Evolutionary conservation across 306 rosid species (phyloP), one percentile per base, ranked within the genome.

Genomic region (Sindora glabra): DNA sequence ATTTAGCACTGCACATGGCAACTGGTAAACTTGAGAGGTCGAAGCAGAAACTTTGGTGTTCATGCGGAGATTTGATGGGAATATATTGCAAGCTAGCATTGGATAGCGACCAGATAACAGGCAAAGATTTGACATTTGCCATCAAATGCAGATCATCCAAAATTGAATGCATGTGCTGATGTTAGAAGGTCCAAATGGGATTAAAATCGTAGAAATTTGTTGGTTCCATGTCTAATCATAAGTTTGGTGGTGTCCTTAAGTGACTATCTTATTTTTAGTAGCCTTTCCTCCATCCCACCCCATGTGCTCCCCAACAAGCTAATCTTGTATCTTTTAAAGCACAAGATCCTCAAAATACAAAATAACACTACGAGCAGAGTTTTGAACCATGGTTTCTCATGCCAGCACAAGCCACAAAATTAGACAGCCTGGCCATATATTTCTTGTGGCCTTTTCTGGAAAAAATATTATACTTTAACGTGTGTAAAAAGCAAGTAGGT

Each of bases 231-330:
- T 74, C 71, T 78, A 80, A 84, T 82, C 65, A 87, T 80, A 38
- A 68, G 87, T 79, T 84, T 64, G 95, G 86, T 76, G 77, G 64
- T 78, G 86, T 89, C 90, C 46, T 58, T 38, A 59, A 60, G 71
- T 37, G 67, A 50, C 30, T 36, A 59, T 67, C 60, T 58, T 48
- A 36, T 56, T 39, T 73, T 63, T 14, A 33, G 46, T 55, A 41
- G 48, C 38, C 73, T 46, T n/a, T n/a, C n/a, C 21, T 44, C 18
- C 76, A 77, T 68, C 69, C 70, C 76, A 61, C 71, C 39, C 81
- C 91, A 84, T 79, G 89, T 84, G 96, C 73, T 15, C 74, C 65
- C n/a, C n/a, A n/a, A n/a, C n/a, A n/a, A 26, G 71, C 65, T 75
- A 71, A 24, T 77, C 23, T 24, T 38, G 58, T 19, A 30, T 60